Base-by-base conservation (phyloP, 108 stramenopile genomes). In the Thalassiosira profunda region DNA sequence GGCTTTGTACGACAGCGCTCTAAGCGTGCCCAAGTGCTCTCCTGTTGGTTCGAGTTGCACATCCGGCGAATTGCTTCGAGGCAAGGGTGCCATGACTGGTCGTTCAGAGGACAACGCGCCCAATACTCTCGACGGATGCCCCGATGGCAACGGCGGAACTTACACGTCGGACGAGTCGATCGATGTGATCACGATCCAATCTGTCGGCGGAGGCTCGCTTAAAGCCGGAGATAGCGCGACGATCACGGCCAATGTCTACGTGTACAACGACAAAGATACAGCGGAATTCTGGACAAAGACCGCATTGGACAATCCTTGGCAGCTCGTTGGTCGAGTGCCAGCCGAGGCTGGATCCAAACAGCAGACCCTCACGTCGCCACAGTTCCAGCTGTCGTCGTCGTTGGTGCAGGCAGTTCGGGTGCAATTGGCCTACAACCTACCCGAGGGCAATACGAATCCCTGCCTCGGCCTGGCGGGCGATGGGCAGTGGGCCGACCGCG, bases 401-500 rank as follows among this genome's bases (percentile, higher is more conserved):
- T n/a, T n/a, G n/a, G n/a, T n/a, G n/a, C n/a, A n/a, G n/a, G n/a
- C n/a, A n/a, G n/a, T n/a, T n/a, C n/a, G n/a, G n/a, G n/a, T n/a
- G n/a, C n/a, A n/a, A n/a, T n/a, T n/a, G n/a, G n/a, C n/a, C n/a
- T n/a, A n/a, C n/a, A n/a, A n/a, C n/a, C n/a, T n/a, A n/a, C n/a
- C n/a, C n/a, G n/a, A n/a, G n/a, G n/a, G n/a, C n/a, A n/a, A n/a
- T n/a, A n/a, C n/a, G n/a, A n/a, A n/a, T n/a, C n/a, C n/a, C n/a
- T n/a, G n/a, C n/a, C n/a, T n/a, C n/a, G n/a, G n/a, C n/a, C n/a
- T n/a, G n/a, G n/a, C n/a, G n/a, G n/a, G n/a, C n/a, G 21, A 23
- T 8, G 68, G 68, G 9, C 8, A 46, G 1, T 70, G 48, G 30
- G 68, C 58, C 25, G 68, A 70, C 40, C 33, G n/a, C 7, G 68